Base-by-base conservation (phyloP, 2,329 filamentous ascomycete species). In the Apiospora pterosperma region DNA sequence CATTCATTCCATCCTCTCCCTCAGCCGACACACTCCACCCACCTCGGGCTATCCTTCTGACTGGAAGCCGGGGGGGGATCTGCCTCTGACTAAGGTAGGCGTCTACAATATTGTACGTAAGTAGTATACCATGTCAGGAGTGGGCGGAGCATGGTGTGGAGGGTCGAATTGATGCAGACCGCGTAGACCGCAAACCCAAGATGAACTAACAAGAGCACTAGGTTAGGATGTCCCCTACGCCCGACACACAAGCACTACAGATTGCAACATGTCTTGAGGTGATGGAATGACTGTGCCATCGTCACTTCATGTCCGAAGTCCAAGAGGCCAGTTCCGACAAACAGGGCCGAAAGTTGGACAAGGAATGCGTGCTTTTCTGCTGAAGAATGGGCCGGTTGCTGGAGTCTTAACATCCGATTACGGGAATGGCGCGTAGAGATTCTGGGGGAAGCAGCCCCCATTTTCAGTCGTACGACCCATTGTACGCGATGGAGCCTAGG, bases 61-160 rank as follows among this genome's bases (percentile, higher is more conserved):
- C 48, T 55, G 48, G 48, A 34, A 55, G 48, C 48, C 48, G 48
- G 48, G 48, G 48, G 48, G 48, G 48, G 48, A 55, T 55, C 48
- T 55, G 48, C 48, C 48, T 55, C 48, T 55, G 8, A 34, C n/a
- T 28, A 34, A 55, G 48, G 34, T 55, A 55, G 28, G 48, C 48
- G 48, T n/a, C 48, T 55, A n/a, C n/a, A n/a, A n/a, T n/a, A 34
- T 52, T 52, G 44, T 52, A 52, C 44, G 44, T 52, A 52, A 52
- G 44, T 52, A 31, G 44, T 52, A 31, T 31, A 52, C 44, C 31
- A 52, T 31, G 44, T n/a, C 48, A 55, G 48, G 48, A 34, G 48
- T 55, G 48, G 25, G 48, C 48, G 28, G 48, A 55, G 48, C 28
- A 55, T 25, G 16, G 44, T 8, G 36, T 38, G 19, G 36, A 5